Evolutionary conservation across 306 rosid genomes (phyloP), one percentile per base, ranked within the genome.

Genomic region (Ammopiptanthus mongolicus): DNA sequence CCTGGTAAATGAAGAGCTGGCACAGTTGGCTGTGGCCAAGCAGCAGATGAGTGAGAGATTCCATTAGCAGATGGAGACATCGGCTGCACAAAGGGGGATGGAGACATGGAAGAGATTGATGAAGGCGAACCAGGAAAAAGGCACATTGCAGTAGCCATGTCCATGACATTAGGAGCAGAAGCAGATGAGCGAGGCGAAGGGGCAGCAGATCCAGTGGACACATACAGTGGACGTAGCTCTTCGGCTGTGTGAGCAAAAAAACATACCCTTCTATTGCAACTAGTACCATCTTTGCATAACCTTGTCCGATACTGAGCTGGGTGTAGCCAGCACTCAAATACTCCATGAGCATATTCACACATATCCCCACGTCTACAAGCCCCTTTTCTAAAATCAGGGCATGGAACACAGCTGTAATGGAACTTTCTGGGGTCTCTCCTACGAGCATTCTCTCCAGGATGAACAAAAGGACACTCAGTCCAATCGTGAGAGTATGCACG

Each of bases 321-420:
- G 81, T 93, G 98, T 13, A 93, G 91, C 98, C 98, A 93, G 86
- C 98, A 86, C 58, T 93, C 98, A 74, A 93, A 93, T 48, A 93
- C 98, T 34, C 98, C 98, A 61, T 93, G 98, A 18, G 98, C 98
- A 91, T 90, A 93, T 66, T 90, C 98, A 73, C 98, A 93, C 97
- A 93, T 86, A 72, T 93, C 98, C 22, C 93, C 97, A 6, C 93
- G 97, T 56, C 97, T 83, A 51, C 98, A 93, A 69, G 95, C 84
- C 47, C 98, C 98, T 83, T 93, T 93, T 23, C 92, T 87, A 71
- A 93, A 93, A 23, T 90, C 98, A 69, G 98, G 98, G 79, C 98
- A 93, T 15, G 98, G 98, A 25, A 93, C 97, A 52, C 98, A 93
- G 79, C 98, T 93, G 77, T 93, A 93, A 48, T 93, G 97, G 81